Evolutionary conservation across 495 filamentous ascomycete species (phyloP), one percentile per base, ranked within the genome.

Genomic region (Penicillium subrubescens): DNA sequence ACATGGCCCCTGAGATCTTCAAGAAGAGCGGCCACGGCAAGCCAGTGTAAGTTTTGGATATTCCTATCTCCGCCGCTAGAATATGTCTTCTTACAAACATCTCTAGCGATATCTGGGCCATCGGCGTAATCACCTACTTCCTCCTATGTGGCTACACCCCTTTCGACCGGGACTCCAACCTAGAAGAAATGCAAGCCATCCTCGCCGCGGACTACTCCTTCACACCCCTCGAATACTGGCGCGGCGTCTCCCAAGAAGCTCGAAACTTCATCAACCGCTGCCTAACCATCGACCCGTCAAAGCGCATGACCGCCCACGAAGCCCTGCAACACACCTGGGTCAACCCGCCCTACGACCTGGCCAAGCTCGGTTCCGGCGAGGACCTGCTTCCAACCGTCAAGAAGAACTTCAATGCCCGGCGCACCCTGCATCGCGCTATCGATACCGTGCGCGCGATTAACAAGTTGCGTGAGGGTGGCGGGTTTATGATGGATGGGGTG

Each of bases 141-240:
- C 83, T 99, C 17, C 88, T 99, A 58, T 99, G 95, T 79, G 95
- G 95, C 63, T 98, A 97, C 79, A 98, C 96, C 14, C 95, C 96
- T 58, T 99, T 99, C 74, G 95, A 99, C 81, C 90, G 96, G 23
- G 95, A 99, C 75, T 93, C 88, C 54, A 96, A 99, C 77, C 88
- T 97, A 67, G 95, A 99, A 77, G 95, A 99, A 82, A 97, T 99
- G 94, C 93, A 98, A 80, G 95, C 96, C 61, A 99, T 99, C 76
- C 86, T 98, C 43, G 89, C 92, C 57, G 95, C 96, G 33, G 93
- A 98, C 81, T 99, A 98, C 82, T 89, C 86, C 74, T 99, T 98
- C 77, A 93, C 91, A n/a, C 95, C 95, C 6, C 76, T 91, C 57
- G 94, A 98, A 70, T 97, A 97, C 84, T 99, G 96, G 95, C 90